Evolutionary conservation across 371 early-diverging fungal species (phyloP).

Genomic region (Apophysomyces trapeziformis): DNA sequence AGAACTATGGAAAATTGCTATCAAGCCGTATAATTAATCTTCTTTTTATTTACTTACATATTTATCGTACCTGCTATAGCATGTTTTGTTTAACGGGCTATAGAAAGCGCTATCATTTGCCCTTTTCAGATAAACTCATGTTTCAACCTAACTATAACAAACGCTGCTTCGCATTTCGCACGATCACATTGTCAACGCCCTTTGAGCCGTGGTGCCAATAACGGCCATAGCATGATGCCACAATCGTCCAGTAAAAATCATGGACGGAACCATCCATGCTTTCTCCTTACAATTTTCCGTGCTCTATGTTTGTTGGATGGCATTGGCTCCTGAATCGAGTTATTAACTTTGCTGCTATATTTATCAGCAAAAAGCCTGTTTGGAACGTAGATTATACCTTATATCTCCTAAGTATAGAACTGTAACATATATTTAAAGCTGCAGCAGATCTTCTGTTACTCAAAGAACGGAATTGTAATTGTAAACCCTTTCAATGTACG

Average conservation of each 20-base stretch:
- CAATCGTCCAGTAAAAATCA: not conserved
- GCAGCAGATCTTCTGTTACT: not conserved
- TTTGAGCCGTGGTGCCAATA: too few relatives aligned
- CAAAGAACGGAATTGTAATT: too few relatives aligned
- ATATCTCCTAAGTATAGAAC: not conserved
- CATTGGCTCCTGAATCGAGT: not conserved
- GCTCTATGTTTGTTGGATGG: not conserved
- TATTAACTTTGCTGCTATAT: conserved; percentile 7
- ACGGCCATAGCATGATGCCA: too few relatives aligned
- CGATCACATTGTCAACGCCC: too few relatives aligned
- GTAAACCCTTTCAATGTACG: too few relatives aligned
- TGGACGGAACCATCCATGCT: not conserved
- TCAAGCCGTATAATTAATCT: not conserved
- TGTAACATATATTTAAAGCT: not conserved
- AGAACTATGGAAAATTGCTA: not conserved
- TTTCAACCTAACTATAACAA: too few relatives aligned
- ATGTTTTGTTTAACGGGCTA: too few relatives aligned
- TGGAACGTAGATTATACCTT: not conserved
- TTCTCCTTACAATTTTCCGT: not conserved
- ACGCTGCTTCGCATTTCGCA: too few relatives aligned
- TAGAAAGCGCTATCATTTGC: too few relatives aligned
- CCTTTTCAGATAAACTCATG: too few relatives aligned
- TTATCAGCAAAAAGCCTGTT: not conserved
- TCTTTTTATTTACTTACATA: too few relatives aligned
- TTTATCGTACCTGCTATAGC: too few relatives aligned